These are phyloP conservation scores for Ascocoryne sarcoides DNA, from an alignment of 2,329 filamentous ascomycete genomes.

Conservation along the genomic window DNA sequence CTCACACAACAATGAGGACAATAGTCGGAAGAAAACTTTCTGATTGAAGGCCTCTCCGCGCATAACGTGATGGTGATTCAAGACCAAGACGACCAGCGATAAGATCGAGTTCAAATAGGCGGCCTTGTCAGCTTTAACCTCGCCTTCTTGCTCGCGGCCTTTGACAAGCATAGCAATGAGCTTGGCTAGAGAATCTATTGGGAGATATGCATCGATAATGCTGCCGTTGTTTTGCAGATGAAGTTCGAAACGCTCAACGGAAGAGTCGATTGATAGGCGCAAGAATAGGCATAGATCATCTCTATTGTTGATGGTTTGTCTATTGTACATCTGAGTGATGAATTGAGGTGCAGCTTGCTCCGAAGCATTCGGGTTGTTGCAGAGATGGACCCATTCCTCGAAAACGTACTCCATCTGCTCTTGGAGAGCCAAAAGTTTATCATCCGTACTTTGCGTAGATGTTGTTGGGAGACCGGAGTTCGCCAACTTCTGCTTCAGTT, in stretches of 20 bases:
- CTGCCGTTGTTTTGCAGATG: constrained; percentile 51
- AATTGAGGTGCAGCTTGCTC: constrained; percentile 68
- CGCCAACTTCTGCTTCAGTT: constrained; percentile 58
- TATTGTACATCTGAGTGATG: constrained; percentile 72
- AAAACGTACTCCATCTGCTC: constrained; percentile 94
- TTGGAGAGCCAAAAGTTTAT: constrained; percentile 50
- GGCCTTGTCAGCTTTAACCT: constrained; percentile 53
- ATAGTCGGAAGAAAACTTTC: constrained; percentile 82
- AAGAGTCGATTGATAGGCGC: constrained; percentile 70
- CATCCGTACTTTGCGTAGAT: constrained; percentile 41
- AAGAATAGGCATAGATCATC: constrained; percentile 76
- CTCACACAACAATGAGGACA: constrained; percentile 75
- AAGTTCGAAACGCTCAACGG: constrained; percentile 70
- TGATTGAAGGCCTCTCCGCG: constrained; percentile 77
- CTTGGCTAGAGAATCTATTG: constrained; percentile 74
- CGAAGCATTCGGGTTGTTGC: constrained; percentile 65
- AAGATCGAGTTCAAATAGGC: constrained; percentile 71
- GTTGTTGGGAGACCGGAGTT: constrained; percentile 47
- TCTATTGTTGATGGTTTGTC: constrained; percentile 60
- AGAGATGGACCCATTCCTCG: constrained; percentile 85
- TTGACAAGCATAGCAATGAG: constrained; percentile 69
- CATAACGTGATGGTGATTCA: constrained; percentile 78
- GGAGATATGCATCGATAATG: constrained; percentile 45
- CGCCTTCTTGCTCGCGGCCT: constrained; percentile 52
- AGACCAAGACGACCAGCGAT: constrained; percentile 66